Evolutionary conservation across 306 rosid genomes (phyloP), one percentile per base, ranked within the genome.

Genomic region (Trifolium subterraneum): DNA sequence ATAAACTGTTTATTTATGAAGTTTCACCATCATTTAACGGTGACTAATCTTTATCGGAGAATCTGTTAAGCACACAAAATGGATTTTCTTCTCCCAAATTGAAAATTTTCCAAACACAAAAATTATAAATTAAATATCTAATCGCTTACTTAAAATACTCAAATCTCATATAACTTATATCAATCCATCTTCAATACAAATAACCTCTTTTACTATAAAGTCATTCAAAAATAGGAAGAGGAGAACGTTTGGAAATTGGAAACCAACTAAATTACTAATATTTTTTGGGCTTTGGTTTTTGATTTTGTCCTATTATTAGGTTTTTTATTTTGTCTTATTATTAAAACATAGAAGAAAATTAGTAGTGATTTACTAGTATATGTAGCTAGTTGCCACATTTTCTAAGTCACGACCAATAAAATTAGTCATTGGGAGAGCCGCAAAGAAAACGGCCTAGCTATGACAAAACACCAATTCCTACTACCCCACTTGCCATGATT

Each of bases 401-500:
- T 67, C 75, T 35, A 56, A 0, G 44, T 66, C 36, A 59, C 65
- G 5, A 51, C 52, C 76, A 68, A 9, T 69, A 59, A 70, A 20
- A 74, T 19, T 68, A 68, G 72, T 33, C 23, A 27, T 79, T 55
- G 70, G 27, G 51, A 47, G 36, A 65, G 8, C 4, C 74, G 71
- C 62, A 60, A 50, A 10, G 74, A 76, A 75, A 76, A 76, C 25
- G 44, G 69, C 80, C 74, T 68, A 76, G 66, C 51, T 29, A 31
- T 11, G 80, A 63, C 80, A 76, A 56, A 67, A 76, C 54, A 35
- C 54, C 75, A 60, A 58, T 68, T 76, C 73, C 80, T n/a, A 52
- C 62, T 60, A 39, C 61, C 80, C 81, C 77, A 77, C 76, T 65
- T 62, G 79, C 69, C 54, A 69, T 6, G 66, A 39, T 74, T 80